Conservation (phyloP, 306 rosid genomes). For the Alnus glutinosa region DNA sequence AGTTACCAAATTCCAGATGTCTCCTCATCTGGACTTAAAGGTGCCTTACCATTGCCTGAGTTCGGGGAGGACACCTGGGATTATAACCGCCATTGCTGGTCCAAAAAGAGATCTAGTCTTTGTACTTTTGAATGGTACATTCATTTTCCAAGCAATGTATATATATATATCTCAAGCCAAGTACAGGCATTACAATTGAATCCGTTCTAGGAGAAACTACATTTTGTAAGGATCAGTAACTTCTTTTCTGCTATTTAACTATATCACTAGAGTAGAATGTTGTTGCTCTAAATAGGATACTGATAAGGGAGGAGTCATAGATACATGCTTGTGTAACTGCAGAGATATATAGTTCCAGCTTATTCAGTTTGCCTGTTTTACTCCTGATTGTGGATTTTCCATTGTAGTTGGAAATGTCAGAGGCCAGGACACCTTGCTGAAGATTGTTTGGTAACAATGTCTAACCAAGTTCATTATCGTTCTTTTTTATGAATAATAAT, state of each 20-base stretch:
- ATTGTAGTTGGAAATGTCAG: slow-evolving; percentile 81
- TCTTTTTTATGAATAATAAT: background rate
- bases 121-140: slow-evolving; percentile 79
- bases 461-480: slow-evolving; percentile 45
- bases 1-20: slow-evolving; percentile 32
- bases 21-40: slow-evolving; percentile 35
- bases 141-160: slow-evolving; percentile 23
- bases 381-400: slow-evolving; percentile 21
- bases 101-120: slow-evolving; percentile 64
- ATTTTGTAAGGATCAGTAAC: slow-evolving; percentile 7
- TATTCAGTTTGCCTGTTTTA: slow-evolving; percentile 31
- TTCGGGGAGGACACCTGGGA: slow-evolving; percentile 78
- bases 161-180: slow-evolving; percentile 16
- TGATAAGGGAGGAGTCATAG: background rate
- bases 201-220: slow-evolving; percentile 8
- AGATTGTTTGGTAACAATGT: slow-evolving; percentile 65
- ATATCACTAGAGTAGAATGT: slow-evolving; percentile 3
- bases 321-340: slow-evolving; percentile 25
- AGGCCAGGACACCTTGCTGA: slow-evolving; percentile 89
- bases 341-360: background rate
- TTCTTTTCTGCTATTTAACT: slow-evolving; percentile 22
- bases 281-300: slow-evolving; percentile 3
- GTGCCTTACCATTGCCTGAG: slow-evolving; percentile 42
- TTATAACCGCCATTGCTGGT: slow-evolving; percentile 66
- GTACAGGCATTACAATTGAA: slow-evolving; percentile 12